Percentiles rank a stretch among this genome's conserved stretches.
phyloP scores from a whole-genome alignment of 1,284 basidiomycete species.

The Tilletia setariae region DNA sequence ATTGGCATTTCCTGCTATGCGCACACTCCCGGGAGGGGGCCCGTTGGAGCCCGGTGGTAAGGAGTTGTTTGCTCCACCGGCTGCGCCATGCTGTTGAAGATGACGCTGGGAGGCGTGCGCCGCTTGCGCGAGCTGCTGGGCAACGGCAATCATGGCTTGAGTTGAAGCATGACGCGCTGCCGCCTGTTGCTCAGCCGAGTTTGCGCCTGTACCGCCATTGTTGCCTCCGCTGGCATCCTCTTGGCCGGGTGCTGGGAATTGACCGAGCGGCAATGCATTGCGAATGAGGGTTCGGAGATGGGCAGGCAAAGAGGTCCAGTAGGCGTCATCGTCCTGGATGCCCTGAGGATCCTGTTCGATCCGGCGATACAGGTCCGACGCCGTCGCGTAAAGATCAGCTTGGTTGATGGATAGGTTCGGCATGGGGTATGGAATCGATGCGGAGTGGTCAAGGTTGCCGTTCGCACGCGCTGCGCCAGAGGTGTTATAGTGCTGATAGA shows the following conservation, averaged over 20 bases:
- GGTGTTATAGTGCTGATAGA: not conserved
- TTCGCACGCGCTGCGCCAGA: constrained; percentile 14
- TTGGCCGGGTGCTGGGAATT: constrained; percentile 37
- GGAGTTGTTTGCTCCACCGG: constrained; percentile 1
- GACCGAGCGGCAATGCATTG: constrained; percentile 59
- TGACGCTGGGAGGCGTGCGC: constrained; percentile 50
- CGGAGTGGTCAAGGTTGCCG: not conserved
- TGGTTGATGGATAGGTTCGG: constrained; percentile 43
- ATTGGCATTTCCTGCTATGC: constrained; percentile 31
- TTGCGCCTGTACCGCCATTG: not conserved
- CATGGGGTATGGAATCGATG: constrained; percentile 9
- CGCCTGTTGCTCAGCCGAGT: not conserved
- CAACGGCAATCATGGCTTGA: constrained; percentile 54
- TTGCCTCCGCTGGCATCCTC: constrained; percentile 26
- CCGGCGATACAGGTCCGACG: constrained; percentile 51
- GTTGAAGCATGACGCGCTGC: constrained; percentile 40
- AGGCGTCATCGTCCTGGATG: constrained; percentile 60
- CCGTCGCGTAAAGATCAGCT: constrained; percentile 49
- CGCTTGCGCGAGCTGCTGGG: constrained; percentile 52
- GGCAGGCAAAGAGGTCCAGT: constrained; percentile 62
- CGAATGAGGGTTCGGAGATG: constrained; percentile 63
- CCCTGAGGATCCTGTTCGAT: constrained; percentile 51
- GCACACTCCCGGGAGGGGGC: constrained; percentile 25
- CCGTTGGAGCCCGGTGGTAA: not conserved
- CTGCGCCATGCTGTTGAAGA: constrained; percentile 21